Conservation (phyloP, 805 yeast genomes). For the Komagataella mondaviorum region DNA sequence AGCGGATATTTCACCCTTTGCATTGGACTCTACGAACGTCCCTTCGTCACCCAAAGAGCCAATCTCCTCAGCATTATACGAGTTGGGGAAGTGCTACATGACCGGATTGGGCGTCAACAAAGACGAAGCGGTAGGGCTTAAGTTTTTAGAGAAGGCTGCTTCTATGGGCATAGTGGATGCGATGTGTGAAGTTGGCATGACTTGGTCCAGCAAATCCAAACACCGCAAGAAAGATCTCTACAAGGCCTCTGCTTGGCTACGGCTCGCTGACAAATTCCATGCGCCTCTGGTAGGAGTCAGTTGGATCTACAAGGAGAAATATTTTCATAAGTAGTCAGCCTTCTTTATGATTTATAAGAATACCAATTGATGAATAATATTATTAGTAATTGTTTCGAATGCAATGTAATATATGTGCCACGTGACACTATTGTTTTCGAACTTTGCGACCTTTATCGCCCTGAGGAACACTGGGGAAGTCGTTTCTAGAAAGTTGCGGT, state of each 20-base stretch:
- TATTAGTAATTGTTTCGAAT: too few species aligned
- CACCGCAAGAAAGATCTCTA: slow-evolving; percentile 40
- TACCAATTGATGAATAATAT: neutral
- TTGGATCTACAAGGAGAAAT: slow-evolving; percentile 68
- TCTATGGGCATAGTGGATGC: slow-evolving; percentile 56
- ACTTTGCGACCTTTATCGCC: neutral
- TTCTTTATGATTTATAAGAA: too few species aligned
- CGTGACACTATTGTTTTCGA: neutral
- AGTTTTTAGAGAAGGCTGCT: slow-evolving; percentile 50
- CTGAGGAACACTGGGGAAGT: neutral
- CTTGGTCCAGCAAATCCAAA: slow-evolving; percentile 49
- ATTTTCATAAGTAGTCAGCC: slow-evolving; percentile 14
- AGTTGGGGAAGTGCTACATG: slow-evolving; percentile 42
- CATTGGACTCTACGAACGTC: slow-evolving; percentile 13
- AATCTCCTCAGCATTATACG: slow-evolving; percentile 38
- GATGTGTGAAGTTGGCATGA: slow-evolving; percentile 51
- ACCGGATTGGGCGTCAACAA: slow-evolving; percentile 43
- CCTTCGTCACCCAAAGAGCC: slow-evolving; percentile 27
- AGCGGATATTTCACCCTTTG: slow-evolving; percentile 19
- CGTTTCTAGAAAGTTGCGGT: neutral
- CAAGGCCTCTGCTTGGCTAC: slow-evolving; percentile 58
- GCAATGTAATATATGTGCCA: neutral
- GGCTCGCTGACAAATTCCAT: slow-evolving; percentile 52
- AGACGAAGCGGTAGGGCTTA: slow-evolving; percentile 44
- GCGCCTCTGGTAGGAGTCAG: slow-evolving; percentile 50